phyloP scores from a whole-genome alignment of 129 eudicot genomes.

The Pulicaria dysenterica region DNA sequence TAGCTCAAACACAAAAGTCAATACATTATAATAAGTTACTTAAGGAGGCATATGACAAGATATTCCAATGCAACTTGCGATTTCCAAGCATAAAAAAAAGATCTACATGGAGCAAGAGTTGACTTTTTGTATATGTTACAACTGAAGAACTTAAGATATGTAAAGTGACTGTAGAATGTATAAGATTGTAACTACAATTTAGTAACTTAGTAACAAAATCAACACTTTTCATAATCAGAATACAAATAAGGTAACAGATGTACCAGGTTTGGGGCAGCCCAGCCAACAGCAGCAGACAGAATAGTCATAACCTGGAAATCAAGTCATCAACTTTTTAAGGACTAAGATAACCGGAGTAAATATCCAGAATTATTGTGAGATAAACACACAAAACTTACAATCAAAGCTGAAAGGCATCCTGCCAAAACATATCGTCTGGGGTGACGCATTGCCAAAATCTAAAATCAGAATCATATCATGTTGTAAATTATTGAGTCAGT shows the following conservation, averaged over 20 bases:
- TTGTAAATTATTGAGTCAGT: background rate
- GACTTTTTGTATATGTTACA: slow-evolving; percentile 3
- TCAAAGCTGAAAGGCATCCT: slow-evolving; percentile 85
- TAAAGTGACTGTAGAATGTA: background rate
- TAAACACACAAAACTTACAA: slow-evolving; percentile 48
- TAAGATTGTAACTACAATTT: background rate
- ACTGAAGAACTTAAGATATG: background rate
- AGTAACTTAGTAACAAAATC: background rate
- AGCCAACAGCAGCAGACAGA: slow-evolving; percentile 88
- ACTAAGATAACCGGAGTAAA: background rate
- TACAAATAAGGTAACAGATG: slow-evolving; percentile 17
- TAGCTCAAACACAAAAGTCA: background rate
- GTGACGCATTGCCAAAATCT: slow-evolving; percentile 99
- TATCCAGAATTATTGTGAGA: background rate
- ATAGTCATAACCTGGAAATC: slow-evolving; percentile 86
- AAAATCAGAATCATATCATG: slow-evolving; percentile 23
- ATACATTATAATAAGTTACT: background rate
- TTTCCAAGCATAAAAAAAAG: background rate
- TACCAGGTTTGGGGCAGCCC: slow-evolving; percentile 99
- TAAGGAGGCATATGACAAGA: slow-evolving; percentile 12
- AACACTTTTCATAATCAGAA: background rate
- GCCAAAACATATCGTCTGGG: slow-evolving; percentile 91
- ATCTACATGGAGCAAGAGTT: slow-evolving; percentile 11
- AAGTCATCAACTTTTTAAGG: slow-evolving; percentile 8
- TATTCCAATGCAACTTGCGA: background rate